Base-by-base conservation (phyloP, 441 rosid species). In the Populus tomentosa region DNA sequence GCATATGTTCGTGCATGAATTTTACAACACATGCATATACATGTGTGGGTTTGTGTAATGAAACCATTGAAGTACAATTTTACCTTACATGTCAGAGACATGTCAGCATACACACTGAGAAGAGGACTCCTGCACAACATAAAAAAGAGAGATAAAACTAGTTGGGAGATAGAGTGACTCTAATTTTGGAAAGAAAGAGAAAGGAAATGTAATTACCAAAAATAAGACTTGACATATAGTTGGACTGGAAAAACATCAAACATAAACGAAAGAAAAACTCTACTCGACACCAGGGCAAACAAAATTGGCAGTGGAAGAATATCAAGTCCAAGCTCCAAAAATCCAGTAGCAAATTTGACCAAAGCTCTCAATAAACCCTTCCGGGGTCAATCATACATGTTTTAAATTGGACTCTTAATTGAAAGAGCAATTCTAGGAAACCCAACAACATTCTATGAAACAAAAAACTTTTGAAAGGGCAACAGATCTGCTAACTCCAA, bases 61-160 rank as follows among this genome's bases (percentile, higher is more conserved):
- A 42, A 46, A 50, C 8, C 7, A 46, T 36, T 40, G 13, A 66
- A 36, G 36, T 70, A 35, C 20, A 59, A 38, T 24, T 81, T 85
- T 85, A 94, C 98, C 96, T 95, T 95, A 61, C 99, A 93, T 21
- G 98, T 88, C 33, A 93, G 88, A 0, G 99, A 95, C 99, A 95
- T 95, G 84, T 95, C 99, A 2, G 99, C 99, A 80, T 95, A 95
- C 70, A 93, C 98, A 66, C 99, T 93, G 72, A 93, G 89, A 80
- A 95, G 96, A 56, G 89, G 84, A 87, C 99, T 95, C 85, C 98
- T 95, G 97, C 86, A 85, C 32, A 65, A 50, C 35, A 75, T 64
- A 40, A 72, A 18, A 70, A 32, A 68, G 23, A 24, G 33, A 62
- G 28, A 56, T 24, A 10, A 20, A 75, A 80, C 70, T 30, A 65